phyloP scores from a whole-genome alignment of 1,139 yeast genomes.

The Hansenula anomala region DNA sequence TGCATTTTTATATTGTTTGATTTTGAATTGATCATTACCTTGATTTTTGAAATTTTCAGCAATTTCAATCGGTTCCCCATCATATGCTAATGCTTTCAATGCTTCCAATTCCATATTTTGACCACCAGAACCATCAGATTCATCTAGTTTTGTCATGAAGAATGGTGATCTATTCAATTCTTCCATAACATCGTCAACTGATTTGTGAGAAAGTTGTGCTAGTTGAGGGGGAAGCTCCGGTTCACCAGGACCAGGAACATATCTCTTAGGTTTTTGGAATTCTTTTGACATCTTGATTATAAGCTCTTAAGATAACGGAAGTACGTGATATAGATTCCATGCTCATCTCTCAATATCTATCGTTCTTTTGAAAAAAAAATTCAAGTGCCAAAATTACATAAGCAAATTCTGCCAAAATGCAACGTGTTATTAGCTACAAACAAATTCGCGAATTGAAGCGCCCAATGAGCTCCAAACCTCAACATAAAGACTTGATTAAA shows the following conservation, averaged over 20 bases:
- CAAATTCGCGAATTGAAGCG: too few species aligned
- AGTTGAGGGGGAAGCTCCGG: constrained; percentile 84
- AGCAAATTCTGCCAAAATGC: too few species aligned
- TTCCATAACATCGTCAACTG: constrained; percentile 70
- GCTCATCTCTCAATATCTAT: too few species aligned
- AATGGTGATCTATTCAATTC: constrained; percentile 86
- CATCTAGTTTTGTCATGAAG: constrained; percentile 88
- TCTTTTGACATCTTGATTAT: constrained; percentile 5
- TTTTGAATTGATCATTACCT: constrained; percentile 82
- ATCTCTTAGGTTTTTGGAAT: constrained; percentile 36
- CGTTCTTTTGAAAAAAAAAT: too few species aligned
- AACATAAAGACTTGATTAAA: too few species aligned
- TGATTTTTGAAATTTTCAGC: constrained; percentile 88
- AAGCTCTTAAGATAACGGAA: too few species aligned
- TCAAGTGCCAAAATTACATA: too few species aligned
- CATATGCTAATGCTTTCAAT: constrained; percentile 84
- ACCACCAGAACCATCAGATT: constrained; percentile 73
- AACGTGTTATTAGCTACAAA: too few species aligned
- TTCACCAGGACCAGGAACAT: constrained; percentile 71
- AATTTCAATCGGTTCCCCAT: constrained; percentile 91
- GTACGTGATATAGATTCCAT: too few species aligned
- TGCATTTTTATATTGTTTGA: constrained; percentile 70
- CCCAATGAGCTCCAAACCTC: too few species aligned
- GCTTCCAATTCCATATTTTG: constrained; percentile 80
- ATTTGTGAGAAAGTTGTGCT: constrained; percentile 56